Evolutionary conservation across 345 rosid species (phyloP).

Genomic region (Pistacia vera): DNA sequence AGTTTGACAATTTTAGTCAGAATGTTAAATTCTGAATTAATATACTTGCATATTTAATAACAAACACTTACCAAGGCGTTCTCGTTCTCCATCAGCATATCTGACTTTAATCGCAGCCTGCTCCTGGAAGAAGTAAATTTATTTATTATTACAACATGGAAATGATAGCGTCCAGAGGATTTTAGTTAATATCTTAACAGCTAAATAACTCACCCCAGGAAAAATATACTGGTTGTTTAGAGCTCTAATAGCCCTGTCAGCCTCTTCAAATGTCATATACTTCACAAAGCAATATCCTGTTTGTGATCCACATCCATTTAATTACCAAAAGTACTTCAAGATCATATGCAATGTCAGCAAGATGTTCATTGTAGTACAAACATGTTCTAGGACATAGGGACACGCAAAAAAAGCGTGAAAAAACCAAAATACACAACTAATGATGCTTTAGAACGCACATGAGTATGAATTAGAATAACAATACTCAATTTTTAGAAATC

Average conservation of each 20-base stretch:
- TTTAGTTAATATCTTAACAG: constrained; percentile 1
- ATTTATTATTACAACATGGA: constrained; percentile 6
- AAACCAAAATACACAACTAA: not conserved
- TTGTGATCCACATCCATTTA: not conserved
- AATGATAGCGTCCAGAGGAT: constrained; percentile 11
- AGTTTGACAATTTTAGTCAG: not conserved
- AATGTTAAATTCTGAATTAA: not conserved
- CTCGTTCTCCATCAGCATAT: constrained; percentile 77
- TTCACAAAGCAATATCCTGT: constrained; percentile 90
- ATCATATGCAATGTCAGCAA: not conserved
- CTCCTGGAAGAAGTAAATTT: constrained; percentile 46
- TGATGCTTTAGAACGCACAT: not conserved
- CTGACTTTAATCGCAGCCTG: constrained; percentile 59
- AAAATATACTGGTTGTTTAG: constrained; percentile 59
- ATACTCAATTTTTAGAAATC: not conserved
- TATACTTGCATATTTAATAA: not conserved
- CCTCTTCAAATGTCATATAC: constrained; percentile 69
- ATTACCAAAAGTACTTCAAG: not conserved
- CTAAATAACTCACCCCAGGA: constrained; percentile 70
- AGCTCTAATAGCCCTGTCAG: constrained; percentile 71
- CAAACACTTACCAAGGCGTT: constrained; percentile 50
- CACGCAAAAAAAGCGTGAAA: not conserved
- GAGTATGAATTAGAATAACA: not conserved
- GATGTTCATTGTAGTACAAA: not conserved
- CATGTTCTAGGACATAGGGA: not conserved